Percentiles rank a stretch among this genome's conserved stretches.
Conservation (phyloP, 1,284 basidiomycete species). For the Limonomyces culmigenus region DNA sequence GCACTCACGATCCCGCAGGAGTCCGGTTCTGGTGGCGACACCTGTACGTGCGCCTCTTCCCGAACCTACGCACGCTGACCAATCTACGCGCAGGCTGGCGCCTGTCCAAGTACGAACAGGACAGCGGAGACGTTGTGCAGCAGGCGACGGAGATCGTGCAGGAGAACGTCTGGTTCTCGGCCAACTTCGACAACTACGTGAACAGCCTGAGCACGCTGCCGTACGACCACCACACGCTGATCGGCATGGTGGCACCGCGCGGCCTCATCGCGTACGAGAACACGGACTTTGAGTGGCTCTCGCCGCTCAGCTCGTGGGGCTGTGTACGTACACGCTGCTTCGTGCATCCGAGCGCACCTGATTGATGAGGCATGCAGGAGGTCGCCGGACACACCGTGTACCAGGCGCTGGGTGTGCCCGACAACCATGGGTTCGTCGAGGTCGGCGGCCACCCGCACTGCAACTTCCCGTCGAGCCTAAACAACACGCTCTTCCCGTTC, state of each 20-base stretch:
- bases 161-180: conserved; percentile 38
- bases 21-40: conserved; percentile 35
- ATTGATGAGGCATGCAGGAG: too few species aligned
- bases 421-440: conserved; percentile 30
- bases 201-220: conserved; percentile 23
- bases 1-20: conserved; percentile 39
- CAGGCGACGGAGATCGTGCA: conserved; percentile 32
- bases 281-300: conserved; percentile 31
- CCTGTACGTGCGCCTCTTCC: conserved; percentile 18
- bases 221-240: conserved; percentile 34
- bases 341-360: too few species aligned
- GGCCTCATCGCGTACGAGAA: conserved; percentile 32
- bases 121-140: conserved; percentile 20
- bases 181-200: conserved; percentile 26
- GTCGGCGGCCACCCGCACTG: conserved; percentile 35
- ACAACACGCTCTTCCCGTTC: conserved; percentile 27
- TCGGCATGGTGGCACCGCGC: conserved; percentile 33
- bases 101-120: conserved; percentile 25
- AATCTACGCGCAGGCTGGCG: conserved; percentile 23
- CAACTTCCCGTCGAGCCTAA: conserved; percentile 25
- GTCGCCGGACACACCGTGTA: conserved; percentile 28
- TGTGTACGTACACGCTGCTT: too few species aligned
- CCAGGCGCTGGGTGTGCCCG: conserved; percentile 26
- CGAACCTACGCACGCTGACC: not conserved
- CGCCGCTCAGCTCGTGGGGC: conserved; percentile 26